Evolutionary conservation across 2,329 filamentous ascomycete genomes (phyloP), one percentile per base, ranked within the genome.

Genomic region (Juglanconis oblonga): DNA sequence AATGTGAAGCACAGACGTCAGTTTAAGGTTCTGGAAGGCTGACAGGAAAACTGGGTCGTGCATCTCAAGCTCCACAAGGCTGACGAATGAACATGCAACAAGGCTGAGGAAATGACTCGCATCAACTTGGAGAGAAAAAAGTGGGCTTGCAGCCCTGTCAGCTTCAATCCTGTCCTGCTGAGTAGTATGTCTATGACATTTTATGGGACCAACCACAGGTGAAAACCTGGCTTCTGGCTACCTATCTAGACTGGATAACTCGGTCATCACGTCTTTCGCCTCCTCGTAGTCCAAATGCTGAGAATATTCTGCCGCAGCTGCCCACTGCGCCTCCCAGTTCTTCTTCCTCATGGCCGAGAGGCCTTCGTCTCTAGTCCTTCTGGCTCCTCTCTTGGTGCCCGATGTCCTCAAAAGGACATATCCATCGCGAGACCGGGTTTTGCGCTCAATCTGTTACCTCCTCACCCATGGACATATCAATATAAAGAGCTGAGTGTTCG

Each of bases 261-360:
- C 24, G 24, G 24, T 24, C 24, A 24, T 24, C 24, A 24, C 62
- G 32, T 40, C 44, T 36, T 61, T 58, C 29, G 62, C 62, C n/a
- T 62, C 60, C 61, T 64, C 63, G 44, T 64, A 63, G 32, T 63
- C 62, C 62, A 60, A 64, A 51, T 64, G 62, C 17, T 62, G 60
- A 55, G 63, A 64, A 11, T 64, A 64, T 5, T 63, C 54, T 29
- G 13, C 55, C 13, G 56, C 57, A 17, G 62, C 62, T 14, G 55
- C 60, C 24, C 50, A 44, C 13, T 64, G 62, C 1, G 61, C 62
- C 31, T 60, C 61, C 45, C 56, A 51, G 38, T 64, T 55, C 55
- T 64, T 64, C 7, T 63, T 63, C 33, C 63, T 51, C 57, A 64
- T 63, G 24, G 62, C 62, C 2, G 60, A 53, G 52, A 64, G 60